phyloP scores from a whole-genome alignment of 2,329 filamentous ascomycete species.

The Fusarium sp. region DNA sequence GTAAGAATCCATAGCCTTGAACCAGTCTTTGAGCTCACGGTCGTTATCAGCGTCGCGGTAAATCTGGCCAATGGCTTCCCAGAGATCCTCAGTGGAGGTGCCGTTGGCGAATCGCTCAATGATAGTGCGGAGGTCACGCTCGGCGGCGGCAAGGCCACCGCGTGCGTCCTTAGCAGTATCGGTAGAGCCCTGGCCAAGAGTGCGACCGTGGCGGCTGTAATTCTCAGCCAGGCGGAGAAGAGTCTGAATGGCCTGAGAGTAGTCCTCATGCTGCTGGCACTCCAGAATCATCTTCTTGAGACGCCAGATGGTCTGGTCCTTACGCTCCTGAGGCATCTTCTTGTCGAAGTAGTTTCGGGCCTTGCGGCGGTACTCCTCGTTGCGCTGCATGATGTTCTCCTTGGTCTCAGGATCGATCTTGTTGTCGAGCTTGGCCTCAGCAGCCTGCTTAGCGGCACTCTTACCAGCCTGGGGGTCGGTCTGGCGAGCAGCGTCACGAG shows the following conservation, averaged over 20 bases:
- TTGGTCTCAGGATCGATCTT: conserved; percentile 74
- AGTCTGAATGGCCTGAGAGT: conserved; percentile 89
- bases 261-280: conserved; percentile 94
- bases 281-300: conserved; percentile 98
- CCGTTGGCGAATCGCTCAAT: conserved; percentile 96
- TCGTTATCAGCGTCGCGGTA: conserved; percentile 90
- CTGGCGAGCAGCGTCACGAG: conserved; percentile 41
- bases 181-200: conserved; percentile 69
- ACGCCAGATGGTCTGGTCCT: conserved; percentile 90
- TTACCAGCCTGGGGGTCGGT: conserved; percentile 54
- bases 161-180: conserved; percentile 79
- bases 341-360: conserved; percentile 79
- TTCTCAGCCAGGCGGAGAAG: conserved; percentile 84
- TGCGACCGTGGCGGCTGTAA: conserved; percentile 80
- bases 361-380: conserved; percentile 56
- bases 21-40: conserved; percentile 88
- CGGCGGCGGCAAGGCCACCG: conserved; percentile 73
- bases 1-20: conserved; percentile 79
- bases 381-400: conserved; percentile 55
- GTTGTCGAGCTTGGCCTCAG: conserved; percentile 66
- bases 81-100: conserved; percentile 87
- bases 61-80: conserved; percentile 83
- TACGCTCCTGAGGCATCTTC: conserved; percentile 92
- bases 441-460: conserved; percentile 51
- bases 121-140: conserved; percentile 80